Base-by-base conservation (phyloP, 23 red algal species). In the Gracilariopsis chorda region DNA sequence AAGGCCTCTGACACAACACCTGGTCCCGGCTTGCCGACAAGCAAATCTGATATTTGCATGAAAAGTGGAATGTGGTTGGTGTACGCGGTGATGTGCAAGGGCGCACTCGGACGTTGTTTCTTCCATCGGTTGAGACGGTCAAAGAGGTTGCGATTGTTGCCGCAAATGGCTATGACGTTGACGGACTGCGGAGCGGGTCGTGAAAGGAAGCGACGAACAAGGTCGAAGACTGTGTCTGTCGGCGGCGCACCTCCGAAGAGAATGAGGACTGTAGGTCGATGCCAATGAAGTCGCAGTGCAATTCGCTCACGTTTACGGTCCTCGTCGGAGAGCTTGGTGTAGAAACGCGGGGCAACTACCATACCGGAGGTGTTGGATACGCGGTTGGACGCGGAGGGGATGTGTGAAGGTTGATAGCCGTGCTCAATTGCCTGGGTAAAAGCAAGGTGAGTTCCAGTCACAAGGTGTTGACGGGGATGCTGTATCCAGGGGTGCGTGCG, bases 11-110 rank as follows among this genome's bases (percentile, higher is more conserved):
- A 84, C 44, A 92, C 88, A 41, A 92, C 94, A 37, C 94, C 94
- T 17, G 94, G 94, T 19, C 94, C 94, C 20, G 94, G 94, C 80
- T 96, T 96, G 46, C 94, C 89, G 51, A 96, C 64, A 6, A 96
- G 43, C 29, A 96, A 65, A 36, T 96, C 94, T 2, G 84, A 65
- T 25, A 91, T 44, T 51, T 86, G 85, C 94, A 96, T 96, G 9
- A 92, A 64, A 21, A 58, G 13, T 4, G 84, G 59, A 81, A 96
- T 78, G 17, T 96, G 42, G 23, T 49, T 30, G 23, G 75, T 86
- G 72, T 93, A 95, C 17, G 74, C 92, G 2, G 86, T 72, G 39
- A 90, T 51, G 57, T 64, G 68, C 51, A 88, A 24, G 34, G 48
- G 72, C 6, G 33, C 16, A 9, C 53, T 76, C 25, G 67, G 49